Conservation (phyloP, 129 eudicot species). For the Pulicaria dysenterica region DNA sequence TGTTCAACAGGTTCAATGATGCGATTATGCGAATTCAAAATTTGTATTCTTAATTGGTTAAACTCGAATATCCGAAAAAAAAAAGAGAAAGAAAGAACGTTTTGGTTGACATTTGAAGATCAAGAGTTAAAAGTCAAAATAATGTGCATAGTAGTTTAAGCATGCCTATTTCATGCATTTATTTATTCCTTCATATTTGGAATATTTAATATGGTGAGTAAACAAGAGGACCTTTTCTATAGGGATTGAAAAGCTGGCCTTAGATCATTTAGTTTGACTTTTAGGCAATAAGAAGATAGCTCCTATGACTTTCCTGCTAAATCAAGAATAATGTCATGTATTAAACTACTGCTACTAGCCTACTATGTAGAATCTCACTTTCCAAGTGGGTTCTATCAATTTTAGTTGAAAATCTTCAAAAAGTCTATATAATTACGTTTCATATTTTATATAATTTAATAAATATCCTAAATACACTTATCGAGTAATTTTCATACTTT, state of each 20-base stretch:
- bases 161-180: slow-evolving; percentile 23
- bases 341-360: not conserved
- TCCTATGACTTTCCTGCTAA: slow-evolving; percentile 38
- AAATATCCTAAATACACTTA: no score
- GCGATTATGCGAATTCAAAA: slow-evolving; percentile 15
- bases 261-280: slow-evolving; percentile 37
- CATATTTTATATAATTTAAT: not conserved
- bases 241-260: slow-evolving; percentile 34
- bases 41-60: slow-evolving; percentile 15
- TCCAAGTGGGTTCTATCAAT: slow-evolving; percentile 19
- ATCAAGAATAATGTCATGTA: slow-evolving; percentile 7
- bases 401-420: not conserved
- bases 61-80: not conserved
- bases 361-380: slow-evolving; percentile 24
- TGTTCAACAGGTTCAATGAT: not conserved
- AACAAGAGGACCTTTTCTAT: slow-evolving; percentile 3
- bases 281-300: slow-evolving; percentile 24
- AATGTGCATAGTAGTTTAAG: slow-evolving; percentile 10
- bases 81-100: not conserved
- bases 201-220: slow-evolving; percentile 12
- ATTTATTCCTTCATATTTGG: slow-evolving; percentile 3
- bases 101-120: slow-evolving; percentile 28
- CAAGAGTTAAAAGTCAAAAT: slow-evolving; percentile 22
- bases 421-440: not conserved
- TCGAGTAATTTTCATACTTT: no score